phyloP scores from a whole-genome alignment of 2,329 filamentous ascomycete genomes.

The Fusarium sp. region DNA sequence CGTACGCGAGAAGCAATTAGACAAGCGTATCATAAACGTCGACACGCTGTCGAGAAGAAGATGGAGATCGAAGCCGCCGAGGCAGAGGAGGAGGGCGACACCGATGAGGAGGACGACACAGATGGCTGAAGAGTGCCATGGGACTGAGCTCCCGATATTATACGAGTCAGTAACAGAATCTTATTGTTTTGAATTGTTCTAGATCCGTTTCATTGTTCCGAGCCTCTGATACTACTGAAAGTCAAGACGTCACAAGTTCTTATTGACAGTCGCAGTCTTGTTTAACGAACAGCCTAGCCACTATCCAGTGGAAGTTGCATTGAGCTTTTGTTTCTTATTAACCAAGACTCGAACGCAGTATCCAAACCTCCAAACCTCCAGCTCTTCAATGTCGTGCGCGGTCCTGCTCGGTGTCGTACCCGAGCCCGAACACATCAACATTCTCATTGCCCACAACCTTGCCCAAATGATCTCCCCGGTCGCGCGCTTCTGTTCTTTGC shows the following conservation, averaged over 20 bases:
- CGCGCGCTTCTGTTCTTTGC: neutral
- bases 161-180: neutral
- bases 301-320: neutral
- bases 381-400: neutral
- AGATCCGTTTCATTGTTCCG: neutral
- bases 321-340: neutral
- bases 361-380: no score
- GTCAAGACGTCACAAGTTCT: neutral
- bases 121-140: neutral
- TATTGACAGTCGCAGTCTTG: neutral
- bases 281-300: neutral
- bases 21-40: conserved; percentile 22
- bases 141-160: neutral
- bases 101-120: neutral
- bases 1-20: conserved; percentile 9
- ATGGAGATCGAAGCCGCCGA: neutral
- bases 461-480: neutral
- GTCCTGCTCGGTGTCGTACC: neutral
- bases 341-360: neutral
- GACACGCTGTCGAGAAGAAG: neutral
- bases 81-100: neutral
- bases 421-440: no score
- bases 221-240: no score
- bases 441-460: neutral
- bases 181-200: neutral